These are phyloP conservation scores for Phoma sp. DNA, from an alignment of 2,329 filamentous ascomycete species.

Conservation along the genomic window DNA sequence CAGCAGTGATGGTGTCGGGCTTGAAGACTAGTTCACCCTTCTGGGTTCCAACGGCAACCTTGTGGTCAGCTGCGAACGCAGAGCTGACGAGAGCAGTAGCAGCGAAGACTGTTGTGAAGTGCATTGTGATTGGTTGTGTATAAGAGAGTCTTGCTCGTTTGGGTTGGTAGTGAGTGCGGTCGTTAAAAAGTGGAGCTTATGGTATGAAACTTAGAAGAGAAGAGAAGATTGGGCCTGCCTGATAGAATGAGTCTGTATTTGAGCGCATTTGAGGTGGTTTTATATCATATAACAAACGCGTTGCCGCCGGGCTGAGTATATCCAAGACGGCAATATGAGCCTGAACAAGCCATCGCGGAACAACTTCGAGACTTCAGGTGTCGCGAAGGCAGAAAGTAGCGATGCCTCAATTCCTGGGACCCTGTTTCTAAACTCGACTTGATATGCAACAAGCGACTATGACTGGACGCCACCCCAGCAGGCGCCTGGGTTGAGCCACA, in stretches of 20 bases:
- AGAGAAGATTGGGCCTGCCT: conserved; percentile 47
- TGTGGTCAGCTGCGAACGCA: conserved; percentile 40
- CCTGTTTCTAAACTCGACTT: conserved; percentile 21
- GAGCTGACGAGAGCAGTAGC: conserved; percentile 39
- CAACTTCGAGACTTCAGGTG: conserved; percentile 42
- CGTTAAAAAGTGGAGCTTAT: conserved; percentile 26
- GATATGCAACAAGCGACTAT: conserved; percentile 9
- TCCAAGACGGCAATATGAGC: conserved; percentile 32
- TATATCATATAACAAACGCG: conserved; percentile 41
- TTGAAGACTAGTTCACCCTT: conserved; percentile 38
- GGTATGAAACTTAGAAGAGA: conserved; percentile 37
- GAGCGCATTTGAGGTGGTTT: conserved; percentile 45
- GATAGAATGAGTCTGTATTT: conserved; percentile 32
- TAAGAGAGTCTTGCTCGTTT: conserved; percentile 44
- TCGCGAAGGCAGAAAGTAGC: conserved; percentile 40
- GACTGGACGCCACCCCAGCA: conserved; percentile 33
- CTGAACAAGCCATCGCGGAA: conserved; percentile 38
- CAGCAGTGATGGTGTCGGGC: conserved; percentile 43
- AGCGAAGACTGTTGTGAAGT: conserved; percentile 45
- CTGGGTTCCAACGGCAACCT: conserved; percentile 41
- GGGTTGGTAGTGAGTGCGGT: conserved; percentile 16
- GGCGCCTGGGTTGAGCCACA: conserved; percentile 38
- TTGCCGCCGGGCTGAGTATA: conserved; percentile 23
- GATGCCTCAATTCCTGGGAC: conserved; percentile 25
- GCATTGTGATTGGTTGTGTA: conserved; percentile 45